Base-by-base conservation (phyloP, 192 early-diverging fungal species). In the Chytriomyces confervae region DNA sequence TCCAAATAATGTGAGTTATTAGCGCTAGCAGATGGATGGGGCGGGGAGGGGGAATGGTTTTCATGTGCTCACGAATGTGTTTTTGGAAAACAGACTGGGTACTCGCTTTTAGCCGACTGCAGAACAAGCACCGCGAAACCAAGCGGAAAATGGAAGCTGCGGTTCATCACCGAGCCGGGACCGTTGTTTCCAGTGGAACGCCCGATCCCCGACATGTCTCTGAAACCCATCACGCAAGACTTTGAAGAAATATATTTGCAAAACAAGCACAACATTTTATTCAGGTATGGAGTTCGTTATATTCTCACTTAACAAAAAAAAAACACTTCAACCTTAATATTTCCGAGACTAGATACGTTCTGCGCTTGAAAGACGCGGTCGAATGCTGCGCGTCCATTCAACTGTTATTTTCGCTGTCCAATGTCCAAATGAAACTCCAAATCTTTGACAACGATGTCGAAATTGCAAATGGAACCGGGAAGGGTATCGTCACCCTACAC, bases 181-280 rank as follows among this genome's bases (percentile, higher is more conserved):
- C 77, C 75, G 5, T 50, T 79, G 5, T 45, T 74, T 62, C 51
- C 79, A 46, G 62, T 76, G 3, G 88, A 86, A 53, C 71, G 75
- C 43, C 78, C 78, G 36, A 50, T 57, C 23, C 23, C 81, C 27
- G 82, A 84, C n/a, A 24, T 85, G 10, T 83, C 73, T 24, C 80
- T 79, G 7, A 87, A 87, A 76, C 80, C 81, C 8, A 86, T 76
- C 47, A 61, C 82, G 3, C 85, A 85, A 73, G 89, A 90, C 76
- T 86, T 90, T 67, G 86, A 86, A 47, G 89, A 90, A 36, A 50
- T 79, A 2, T 89, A 72, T 65, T 47, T 77, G 29, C 89, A 83
- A 45, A 90, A 89, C 75, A 89, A 89, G 73, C 86, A 90, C 63
- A 83, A 88, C 62, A 76, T 88, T 29, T 76, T 90, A 5, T 90